Evolutionary conservation across 495 filamentous ascomycete genomes (phyloP).

Genomic region (Xylaria grammica): DNA sequence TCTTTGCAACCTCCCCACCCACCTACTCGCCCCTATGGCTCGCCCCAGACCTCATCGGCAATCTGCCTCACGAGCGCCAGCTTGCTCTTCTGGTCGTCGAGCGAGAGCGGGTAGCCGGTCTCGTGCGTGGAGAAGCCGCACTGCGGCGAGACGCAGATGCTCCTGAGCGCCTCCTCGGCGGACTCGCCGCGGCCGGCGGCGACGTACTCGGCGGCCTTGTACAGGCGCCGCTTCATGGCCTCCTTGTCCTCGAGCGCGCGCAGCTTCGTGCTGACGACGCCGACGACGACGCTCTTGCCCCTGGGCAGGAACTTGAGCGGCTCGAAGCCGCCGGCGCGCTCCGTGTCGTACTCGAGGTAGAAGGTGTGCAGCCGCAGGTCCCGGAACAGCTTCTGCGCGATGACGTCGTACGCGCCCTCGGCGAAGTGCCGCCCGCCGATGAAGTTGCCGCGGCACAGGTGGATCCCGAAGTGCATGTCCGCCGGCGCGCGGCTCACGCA

Average conservation of each 20-base stretch:
- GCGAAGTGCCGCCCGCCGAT: constrained; percentile 78
- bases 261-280: constrained; percentile 76
- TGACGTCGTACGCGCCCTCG: constrained; percentile 79
- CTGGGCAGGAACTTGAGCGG: constrained; percentile 73
- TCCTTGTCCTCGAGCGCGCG: constrained; percentile 75
- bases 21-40: too few species aligned
- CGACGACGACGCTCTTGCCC: constrained; percentile 77
- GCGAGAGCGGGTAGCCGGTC: constrained; percentile 67
- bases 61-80: constrained; percentile 69
- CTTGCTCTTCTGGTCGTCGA: constrained; percentile 74
- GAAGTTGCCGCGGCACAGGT: constrained; percentile 84
- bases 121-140: constrained; percentile 80
- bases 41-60: constrained; percentile 72
- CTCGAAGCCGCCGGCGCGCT: constrained; percentile 77
- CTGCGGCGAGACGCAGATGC: constrained; percentile 75
- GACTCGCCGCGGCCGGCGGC: constrained; percentile 69
- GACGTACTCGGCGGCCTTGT: constrained; percentile 72
- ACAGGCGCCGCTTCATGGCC: constrained; percentile 70
- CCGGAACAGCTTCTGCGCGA: constrained; percentile 79
- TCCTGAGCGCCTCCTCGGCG: constrained; percentile 68
- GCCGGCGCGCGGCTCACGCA: constrained; percentile 64
- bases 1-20: constrained; percentile 20
- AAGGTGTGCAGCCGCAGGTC: constrained; percentile 77
- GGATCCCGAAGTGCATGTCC: constrained; percentile 78
- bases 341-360: constrained; percentile 85